Evolutionary conservation across 176 grass and related monocot species (phyloP), one percentile per base, ranked within the genome.

Genomic region (Zoysia pacifica): DNA sequence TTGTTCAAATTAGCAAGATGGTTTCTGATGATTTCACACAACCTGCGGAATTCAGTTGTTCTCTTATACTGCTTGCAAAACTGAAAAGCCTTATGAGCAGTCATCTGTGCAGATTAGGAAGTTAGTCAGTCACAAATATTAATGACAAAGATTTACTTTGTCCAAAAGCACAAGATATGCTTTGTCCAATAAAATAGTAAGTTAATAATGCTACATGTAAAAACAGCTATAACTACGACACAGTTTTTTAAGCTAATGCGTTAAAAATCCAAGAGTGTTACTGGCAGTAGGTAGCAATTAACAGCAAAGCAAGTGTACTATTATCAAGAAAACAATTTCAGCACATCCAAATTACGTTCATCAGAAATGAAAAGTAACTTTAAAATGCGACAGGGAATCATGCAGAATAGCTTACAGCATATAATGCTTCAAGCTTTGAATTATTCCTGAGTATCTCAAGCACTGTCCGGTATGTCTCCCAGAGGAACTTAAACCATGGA

Each of bases 61-160:
- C 97, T 91, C 74, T 99, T 99, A 65, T 99, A 99, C 62, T 92
- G 90, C 84, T 99, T 99, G 67, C 97, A 99, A 60, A 99, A 99
- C 28, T 99, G 97, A 40, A 99, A 99, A 11, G 93, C 97, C 72
- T 87, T 90, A 78, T 99, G 88, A 47, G 97, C 97, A 38, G 93
- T 88, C 97, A 96, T 99, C 97, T n/a, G n/a, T 99, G 91, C 82
- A 66, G 49, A 79, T 70, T 41, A 15, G 28, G 65, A 83, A 42
- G 45, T 55, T 28, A 28, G 61, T 53, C 20, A 86, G 61, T 9
- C 50, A 77, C 13, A 66, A n/a, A n/a, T n/a, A n/a, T n/a, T n/a
- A n/a, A n/a, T n/a, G n/a, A n/a, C n/a, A n/a, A n/a, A n/a, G n/a
- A n/a, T n/a, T n/a, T n/a, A n/a, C n/a, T n/a, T n/a, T n/a, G n/a